phyloP scores from a whole-genome alignment of 371 early-diverging fungal species.

The Cokeromyces recurvatus region DNA sequence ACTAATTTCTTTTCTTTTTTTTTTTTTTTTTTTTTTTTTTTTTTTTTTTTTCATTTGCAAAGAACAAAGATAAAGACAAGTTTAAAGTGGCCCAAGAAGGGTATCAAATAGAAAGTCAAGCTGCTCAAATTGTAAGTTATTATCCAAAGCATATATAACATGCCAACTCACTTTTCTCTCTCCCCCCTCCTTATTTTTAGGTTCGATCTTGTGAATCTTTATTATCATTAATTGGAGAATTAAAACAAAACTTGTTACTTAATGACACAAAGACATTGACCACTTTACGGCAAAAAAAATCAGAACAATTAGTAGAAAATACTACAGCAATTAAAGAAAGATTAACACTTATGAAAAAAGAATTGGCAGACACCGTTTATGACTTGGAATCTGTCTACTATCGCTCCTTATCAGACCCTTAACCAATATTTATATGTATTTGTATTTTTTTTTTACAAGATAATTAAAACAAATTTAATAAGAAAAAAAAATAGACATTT shows the following conservation, averaged over 20 bases:
- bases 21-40: not conserved
- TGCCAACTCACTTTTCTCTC: no score
- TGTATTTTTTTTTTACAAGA: no score
- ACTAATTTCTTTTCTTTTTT: not conserved
- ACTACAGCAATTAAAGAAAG: conserved; percentile 29
- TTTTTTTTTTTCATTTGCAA: not conserved
- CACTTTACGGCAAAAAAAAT: conserved; percentile 31
- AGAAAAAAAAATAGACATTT: no score
- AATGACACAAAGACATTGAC: conserved; percentile 66
- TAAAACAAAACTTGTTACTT: conserved; percentile 62
- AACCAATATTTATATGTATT: no score
- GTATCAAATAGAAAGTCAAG: conserved; percentile 63
- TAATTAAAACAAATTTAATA: no score
- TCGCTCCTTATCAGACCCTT: conserved; percentile 26
- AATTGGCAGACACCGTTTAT: conserved; percentile 32
- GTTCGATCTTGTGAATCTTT: conserved; percentile 62
- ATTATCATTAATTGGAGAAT: conserved; percentile 58
- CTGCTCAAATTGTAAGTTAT: conserved; percentile 64
- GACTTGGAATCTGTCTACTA: conserved; percentile 44
- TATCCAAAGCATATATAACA: not conserved
- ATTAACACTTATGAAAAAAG: conserved; percentile 23
- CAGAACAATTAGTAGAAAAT: conserved; percentile 22
- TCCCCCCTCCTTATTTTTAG: conserved; percentile 14
- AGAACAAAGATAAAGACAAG: conserved; percentile 62
- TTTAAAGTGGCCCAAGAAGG: conserved; percentile 71